Base-by-base conservation (phyloP, 2,329 filamentous ascomycete species). In the Exserohilum turcica region DNA sequence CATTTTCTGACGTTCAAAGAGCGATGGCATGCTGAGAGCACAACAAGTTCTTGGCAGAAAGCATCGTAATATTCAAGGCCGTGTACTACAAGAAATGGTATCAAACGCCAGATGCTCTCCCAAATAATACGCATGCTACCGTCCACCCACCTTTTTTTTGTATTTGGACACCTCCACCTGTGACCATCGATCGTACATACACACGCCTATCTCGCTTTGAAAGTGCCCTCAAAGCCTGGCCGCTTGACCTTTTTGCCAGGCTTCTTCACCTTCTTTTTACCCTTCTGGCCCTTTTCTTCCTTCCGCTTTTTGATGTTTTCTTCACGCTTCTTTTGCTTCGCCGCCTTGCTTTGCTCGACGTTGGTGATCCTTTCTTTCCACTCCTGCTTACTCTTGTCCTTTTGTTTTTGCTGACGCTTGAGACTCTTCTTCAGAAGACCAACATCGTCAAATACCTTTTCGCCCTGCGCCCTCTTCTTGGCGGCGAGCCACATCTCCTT, bases 401-500 rank as follows among this genome's bases (percentile, higher is more conserved):
- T 97, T 46, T 84, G 80, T 63, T 87, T 86, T 68, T 97, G 91
- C 79, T 96, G 95, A 63, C 93, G 87, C 83, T 97, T 97, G 62
- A 97, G 80, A 0, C 92, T 90, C 81, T 96, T 97, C 82, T 96
- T 97, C 24, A 77, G 82, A 51, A 96, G 78, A 39, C 84, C 86
- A 59, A 91, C 91, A 73, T 96, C 91, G 69, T 97, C 92, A 55
- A 86, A 86, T 29, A 97, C 88, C 71, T 91, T 90, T 70, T 96
- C 92, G 43, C 94, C 94, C 73, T 96, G 90, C 1, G 89, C 91
- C 19, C 89, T 86, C 76, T 91, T 91, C 76, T 93, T 89, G 2
- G 94, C 94, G 42, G 90, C 93, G 54, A 97, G 81, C 94, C 94
- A 99, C 52, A 87, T 80, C 67, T 99, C 93, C 80, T 97, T 97